Evolutionary conservation across 192 early-diverging fungal genomes (phyloP).

Genomic region (Backusella psychrophila): DNA sequence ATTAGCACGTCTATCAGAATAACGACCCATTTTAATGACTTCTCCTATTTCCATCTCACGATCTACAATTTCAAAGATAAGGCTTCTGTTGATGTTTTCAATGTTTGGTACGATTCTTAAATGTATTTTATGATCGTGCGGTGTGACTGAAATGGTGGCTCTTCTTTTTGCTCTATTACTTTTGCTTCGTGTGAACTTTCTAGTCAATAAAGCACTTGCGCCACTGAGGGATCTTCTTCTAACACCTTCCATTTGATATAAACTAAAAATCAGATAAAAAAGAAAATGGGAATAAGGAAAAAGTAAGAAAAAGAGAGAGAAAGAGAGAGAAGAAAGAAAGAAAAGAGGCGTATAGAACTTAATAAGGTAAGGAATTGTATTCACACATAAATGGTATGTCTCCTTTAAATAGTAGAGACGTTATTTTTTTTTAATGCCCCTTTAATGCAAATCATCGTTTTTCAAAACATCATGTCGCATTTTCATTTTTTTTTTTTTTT

Average conservation of each 20-base stretch:
- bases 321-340: not conserved
- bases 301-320: not conserved
- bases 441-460: slow-evolving; percentile 4
- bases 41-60: slow-evolving; percentile 61
- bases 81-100: slow-evolving; percentile 3
- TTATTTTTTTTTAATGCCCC: not conserved
- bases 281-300: not conserved
- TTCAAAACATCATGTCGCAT: slow-evolving; percentile 2
- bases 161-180: slow-evolving; percentile 1
- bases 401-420: not conserved
- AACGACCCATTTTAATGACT: slow-evolving; percentile 68
- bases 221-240: slow-evolving; percentile 19
- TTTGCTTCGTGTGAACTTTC: not conserved
- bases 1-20: slow-evolving; percentile 60
- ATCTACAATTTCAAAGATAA: slow-evolving; percentile 55
- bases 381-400: not conserved
- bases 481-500: not conserved
- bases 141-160: not conserved
- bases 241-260: not conserved
- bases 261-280: not conserved
- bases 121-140: slow-evolving; percentile 1
- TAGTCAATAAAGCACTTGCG: not conserved
- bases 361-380: slow-evolving; percentile 1
- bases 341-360: not conserved
- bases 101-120: slow-evolving; percentile 14